These are phyloP conservation scores for Chrysosphaeria jannelii DNA, from an alignment of 2,329 filamentous ascomycete species.

Conservation along the genomic window DNA sequence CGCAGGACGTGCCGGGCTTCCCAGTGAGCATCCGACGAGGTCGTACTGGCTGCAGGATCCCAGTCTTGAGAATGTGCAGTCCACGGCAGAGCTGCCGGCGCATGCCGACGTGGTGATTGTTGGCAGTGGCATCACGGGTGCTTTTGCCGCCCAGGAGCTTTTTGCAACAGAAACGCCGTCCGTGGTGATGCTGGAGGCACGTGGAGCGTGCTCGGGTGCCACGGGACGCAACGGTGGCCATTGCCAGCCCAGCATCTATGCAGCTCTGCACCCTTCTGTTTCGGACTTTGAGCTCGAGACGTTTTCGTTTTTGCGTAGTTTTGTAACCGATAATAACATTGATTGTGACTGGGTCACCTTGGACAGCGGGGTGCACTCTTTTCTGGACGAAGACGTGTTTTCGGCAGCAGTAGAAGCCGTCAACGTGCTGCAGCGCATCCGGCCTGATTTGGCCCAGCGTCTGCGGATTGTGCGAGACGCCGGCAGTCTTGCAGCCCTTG, in stretches of 20 bases:
- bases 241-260: constrained; percentile 43
- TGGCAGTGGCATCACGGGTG: constrained; percentile 49
- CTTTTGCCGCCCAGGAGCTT: constrained; percentile 31
- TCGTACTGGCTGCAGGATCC: constrained; percentile 52
- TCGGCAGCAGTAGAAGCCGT: constrained; percentile 19
- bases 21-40: constrained; percentile 24
- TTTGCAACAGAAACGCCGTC: background rate
- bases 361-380: constrained; percentile 25
- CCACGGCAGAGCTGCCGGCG: constrained; percentile 29
- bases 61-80: constrained; percentile 36
- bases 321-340: constrained; percentile 25
- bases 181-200: constrained; percentile 44
- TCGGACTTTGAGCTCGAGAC: constrained; percentile 44
- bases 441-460: constrained; percentile 25
- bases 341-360: constrained; percentile 38
- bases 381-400: constrained; percentile 25
- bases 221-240: constrained; percentile 47
- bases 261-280: constrained; percentile 21
- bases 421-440: constrained; percentile 14
- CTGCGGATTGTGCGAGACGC: constrained; percentile 13
- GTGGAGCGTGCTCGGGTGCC: constrained; percentile 59
- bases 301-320: constrained; percentile 24
- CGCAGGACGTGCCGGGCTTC: constrained; percentile 17
- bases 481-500: constrained; percentile 4
- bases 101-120: constrained; percentile 39